Evolutionary conservation across 306 rosid genomes (phyloP).

Genomic region (Malus fusca): DNA sequence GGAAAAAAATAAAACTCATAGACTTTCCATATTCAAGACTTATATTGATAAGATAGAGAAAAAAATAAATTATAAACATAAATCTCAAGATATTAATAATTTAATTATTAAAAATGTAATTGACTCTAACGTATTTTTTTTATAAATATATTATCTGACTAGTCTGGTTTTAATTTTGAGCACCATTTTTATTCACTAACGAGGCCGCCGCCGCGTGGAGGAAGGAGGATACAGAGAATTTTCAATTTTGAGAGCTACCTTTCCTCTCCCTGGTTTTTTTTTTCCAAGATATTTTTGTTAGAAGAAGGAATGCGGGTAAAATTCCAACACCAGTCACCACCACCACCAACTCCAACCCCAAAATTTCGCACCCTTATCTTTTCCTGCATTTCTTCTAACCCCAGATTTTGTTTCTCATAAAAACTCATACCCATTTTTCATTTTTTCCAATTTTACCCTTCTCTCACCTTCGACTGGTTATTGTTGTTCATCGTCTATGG

Average conservation of each 20-base stretch:
- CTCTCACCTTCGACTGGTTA: not conserved
- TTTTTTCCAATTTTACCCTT: conserved; percentile 28
- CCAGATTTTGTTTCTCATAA: not conserved
- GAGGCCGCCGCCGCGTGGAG: not conserved
- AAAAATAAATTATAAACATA: no score
- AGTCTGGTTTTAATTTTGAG: not conserved
- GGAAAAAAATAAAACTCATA: no score
- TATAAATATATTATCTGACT: no score
- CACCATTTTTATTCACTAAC: not conserved
- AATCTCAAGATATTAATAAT: no score
- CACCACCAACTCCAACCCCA: not conserved
- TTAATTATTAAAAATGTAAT: no score
- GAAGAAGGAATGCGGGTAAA: no score
- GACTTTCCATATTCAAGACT: no score
- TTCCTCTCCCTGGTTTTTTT: no score
- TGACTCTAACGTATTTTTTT: not conserved
- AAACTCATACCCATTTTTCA: not conserved
- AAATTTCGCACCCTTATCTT: no score
- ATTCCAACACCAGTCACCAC: no score
- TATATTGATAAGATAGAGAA: no score
- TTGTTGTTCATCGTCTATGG: conserved; percentile 23
- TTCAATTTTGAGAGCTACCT: not conserved
- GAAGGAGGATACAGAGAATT: not conserved
- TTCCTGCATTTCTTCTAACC: not conserved
- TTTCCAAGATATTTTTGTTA: no score